Evolutionary conservation across 306 rosid genomes (phyloP).

Genomic region (Quercus parvula): DNA sequence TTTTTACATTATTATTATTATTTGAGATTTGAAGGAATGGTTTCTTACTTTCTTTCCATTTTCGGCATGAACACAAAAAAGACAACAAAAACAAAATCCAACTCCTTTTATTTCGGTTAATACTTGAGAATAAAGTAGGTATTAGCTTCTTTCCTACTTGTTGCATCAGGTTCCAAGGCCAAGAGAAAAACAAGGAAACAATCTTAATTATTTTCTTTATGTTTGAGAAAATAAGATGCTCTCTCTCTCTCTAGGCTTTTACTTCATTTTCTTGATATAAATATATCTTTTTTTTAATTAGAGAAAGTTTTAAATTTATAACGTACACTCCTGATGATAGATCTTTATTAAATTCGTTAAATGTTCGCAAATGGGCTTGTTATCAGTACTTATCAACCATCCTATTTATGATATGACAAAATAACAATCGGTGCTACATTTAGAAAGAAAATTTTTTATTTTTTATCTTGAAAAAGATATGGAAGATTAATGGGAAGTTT

Average conservation of each 20-base stretch:
- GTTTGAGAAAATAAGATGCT: background rate
- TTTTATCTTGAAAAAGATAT: no score
- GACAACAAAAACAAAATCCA: background rate
- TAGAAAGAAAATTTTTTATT: no score
- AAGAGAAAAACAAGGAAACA: background rate
- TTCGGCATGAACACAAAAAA: background rate
- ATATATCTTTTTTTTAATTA: background rate
- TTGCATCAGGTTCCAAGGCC: background rate
- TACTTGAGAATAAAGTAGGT: conserved; percentile 13
- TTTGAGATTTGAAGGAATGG: background rate
- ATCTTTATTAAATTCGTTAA: no score
- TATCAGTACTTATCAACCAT: no score
- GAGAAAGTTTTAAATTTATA: no score
- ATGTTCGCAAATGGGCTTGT: no score
- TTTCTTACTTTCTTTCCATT: background rate
- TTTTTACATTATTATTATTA: background rate
- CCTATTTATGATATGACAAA: no score
- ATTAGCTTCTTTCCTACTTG: conserved; percentile 13
- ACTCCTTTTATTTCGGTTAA: background rate
- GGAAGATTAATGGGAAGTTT: no score
- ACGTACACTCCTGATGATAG: rapidly evolving
- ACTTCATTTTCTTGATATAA: background rate
- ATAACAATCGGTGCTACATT: no score
- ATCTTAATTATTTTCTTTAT: background rate
- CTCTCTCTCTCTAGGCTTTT: background rate